Evolutionary conservation across 139 green algal species (phyloP), one percentile per base, ranked within the genome.

Genomic region (Tetraselmis chui): DNA sequence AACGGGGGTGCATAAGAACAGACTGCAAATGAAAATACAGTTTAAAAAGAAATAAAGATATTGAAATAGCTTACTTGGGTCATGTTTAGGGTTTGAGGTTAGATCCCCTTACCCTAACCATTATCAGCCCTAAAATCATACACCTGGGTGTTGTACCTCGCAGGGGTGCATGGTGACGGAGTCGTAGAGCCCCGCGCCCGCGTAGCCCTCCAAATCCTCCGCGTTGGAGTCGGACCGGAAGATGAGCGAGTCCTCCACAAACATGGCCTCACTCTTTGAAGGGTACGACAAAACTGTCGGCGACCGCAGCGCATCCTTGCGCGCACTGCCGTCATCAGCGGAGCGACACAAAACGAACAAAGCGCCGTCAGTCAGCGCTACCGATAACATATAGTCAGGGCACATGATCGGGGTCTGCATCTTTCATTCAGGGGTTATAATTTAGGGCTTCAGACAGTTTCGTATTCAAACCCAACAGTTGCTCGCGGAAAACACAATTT

Each of bases 141-240:
- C 26, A 79, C 76, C 31, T 80, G 59, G 25, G 89, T 83, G 76
- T 89, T 79, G 27, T 30, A 87, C 75, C 80, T 83, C 81, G 0
- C 92, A 94, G 18, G 83, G 31, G 85, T 98, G 92, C 91, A 98
- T 98, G 31, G 96, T 97, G 83, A 99, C 94, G 76, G 91, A 96
- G 85, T 97, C 94, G 80, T 97, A 97, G 85, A 97, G 90, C 23
- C 95, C 95, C 23, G 95, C 95, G 29, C 95, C 95, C 31, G 94
- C 95, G 84, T 97, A 98, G 2, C 94, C 95, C 86, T 97, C 94
- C 28, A 98, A 88, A 86, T 98, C 95, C 87, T 98, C 95, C 2
- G 95, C 95, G 85, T 98, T 98, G 79, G 89, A 95, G 89, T 98
- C 95, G 28, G 91, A 94, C 29, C 95, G 88, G 92, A 98, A 98